Conservation (phyloP, 169 alveolate species). For the Amoebophrya sp. region DNA sequence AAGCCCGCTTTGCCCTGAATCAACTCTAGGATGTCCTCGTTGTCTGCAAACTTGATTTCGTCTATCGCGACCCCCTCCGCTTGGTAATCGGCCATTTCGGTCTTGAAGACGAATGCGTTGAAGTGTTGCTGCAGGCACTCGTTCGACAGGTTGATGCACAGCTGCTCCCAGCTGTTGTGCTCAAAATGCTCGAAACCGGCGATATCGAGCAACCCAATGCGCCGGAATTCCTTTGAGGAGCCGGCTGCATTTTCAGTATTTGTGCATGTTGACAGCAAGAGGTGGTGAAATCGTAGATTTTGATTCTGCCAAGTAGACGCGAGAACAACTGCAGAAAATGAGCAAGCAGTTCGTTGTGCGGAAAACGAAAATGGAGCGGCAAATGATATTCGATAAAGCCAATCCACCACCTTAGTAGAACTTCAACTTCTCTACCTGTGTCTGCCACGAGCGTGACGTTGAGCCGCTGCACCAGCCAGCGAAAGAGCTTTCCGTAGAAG, state of each 20-base stretch:
- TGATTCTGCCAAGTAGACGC: no score
- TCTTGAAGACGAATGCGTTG: not conserved
- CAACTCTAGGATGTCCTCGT: not conserved
- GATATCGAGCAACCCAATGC: conserved; percentile 84
- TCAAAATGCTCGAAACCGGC: conserved; percentile 93
- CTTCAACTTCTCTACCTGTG: no score
- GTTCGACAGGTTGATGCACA: conserved; percentile 89
- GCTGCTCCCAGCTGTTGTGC: conserved; percentile 88
- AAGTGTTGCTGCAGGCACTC: not conserved
- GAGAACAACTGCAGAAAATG: no score
- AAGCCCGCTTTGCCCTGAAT: not conserved
- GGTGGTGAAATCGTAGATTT: no score
- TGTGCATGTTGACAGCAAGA: no score
- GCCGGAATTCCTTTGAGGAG: not conserved
- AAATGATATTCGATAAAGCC: no score
- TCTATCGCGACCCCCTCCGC: not conserved
- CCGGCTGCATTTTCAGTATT: no score
- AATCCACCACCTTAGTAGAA: no score
- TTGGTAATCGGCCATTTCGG: not conserved
- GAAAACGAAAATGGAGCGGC: no score
- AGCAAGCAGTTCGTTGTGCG: no score
- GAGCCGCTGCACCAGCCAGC: not conserved
- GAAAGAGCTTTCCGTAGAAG: not conserved
- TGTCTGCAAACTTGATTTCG: not conserved
- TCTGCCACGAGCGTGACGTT: not conserved